These are phyloP conservation scores for Mucuna pruriens DNA, from an alignment of 306 rosid genomes.

Conservation along the genomic window DNA sequence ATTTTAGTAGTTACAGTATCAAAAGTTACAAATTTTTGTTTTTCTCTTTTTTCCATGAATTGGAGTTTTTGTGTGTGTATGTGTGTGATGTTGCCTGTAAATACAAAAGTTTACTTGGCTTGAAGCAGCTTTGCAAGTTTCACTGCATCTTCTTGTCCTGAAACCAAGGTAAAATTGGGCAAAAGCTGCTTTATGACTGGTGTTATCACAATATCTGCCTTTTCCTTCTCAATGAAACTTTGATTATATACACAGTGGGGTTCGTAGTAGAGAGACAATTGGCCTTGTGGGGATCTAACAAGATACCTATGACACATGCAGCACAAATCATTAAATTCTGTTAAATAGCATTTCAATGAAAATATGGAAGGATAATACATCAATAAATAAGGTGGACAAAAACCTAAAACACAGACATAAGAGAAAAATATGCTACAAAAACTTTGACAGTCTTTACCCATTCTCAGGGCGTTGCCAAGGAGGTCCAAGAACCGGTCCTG, in stretches of 20 bases:
- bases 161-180: constrained; percentile 84
- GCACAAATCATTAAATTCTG: constrained; percentile 17
- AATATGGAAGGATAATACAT: background rate
- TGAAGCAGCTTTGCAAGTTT: constrained; percentile 79
- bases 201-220: constrained; percentile 86
- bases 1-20: background rate
- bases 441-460: constrained; percentile 57
- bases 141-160: constrained; percentile 97
- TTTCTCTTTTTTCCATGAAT: background rate
- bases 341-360: constrained; percentile 6
- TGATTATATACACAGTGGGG: constrained; percentile 87
- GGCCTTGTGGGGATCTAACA: constrained; percentile 63
- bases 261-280: constrained; percentile 84
- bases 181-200: constrained; percentile 91
- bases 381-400: background rate
- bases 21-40: background rate
- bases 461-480: constrained; percentile 99
- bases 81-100: background rate
- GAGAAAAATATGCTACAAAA: constrained; percentile 26
- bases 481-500: constrained; percentile 96
- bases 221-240: constrained; percentile 63
- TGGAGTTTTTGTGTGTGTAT: background rate
- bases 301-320: constrained; percentile 64
- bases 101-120: constrained; percentile 62
- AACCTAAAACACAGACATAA: constrained; percentile 5